Evolutionary conservation across 2,329 filamentous ascomycete species (phyloP).

Genomic region (Whalleya microplaca): DNA sequence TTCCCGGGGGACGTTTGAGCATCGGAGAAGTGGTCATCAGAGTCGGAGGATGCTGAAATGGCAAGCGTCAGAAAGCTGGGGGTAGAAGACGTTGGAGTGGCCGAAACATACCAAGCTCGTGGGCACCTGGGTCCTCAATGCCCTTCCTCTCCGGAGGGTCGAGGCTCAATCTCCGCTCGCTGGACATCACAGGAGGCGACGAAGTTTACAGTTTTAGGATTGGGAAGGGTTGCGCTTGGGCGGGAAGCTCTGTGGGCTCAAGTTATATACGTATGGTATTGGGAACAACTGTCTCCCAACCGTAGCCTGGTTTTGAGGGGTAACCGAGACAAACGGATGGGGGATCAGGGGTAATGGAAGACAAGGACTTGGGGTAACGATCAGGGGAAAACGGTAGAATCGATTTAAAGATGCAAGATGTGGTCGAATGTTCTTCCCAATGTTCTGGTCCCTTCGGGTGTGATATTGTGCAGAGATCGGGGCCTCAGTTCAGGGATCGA

Average conservation of each 20-base stretch:
- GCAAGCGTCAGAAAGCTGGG: constrained; percentile 17
- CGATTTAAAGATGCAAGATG: constrained; percentile 11
- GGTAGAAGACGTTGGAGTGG: not conserved
- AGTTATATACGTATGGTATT: constrained; percentile 13
- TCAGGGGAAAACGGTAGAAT: constrained; percentile 21
- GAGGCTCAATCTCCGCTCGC: constrained; percentile 35
- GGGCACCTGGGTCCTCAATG: constrained; percentile 61
- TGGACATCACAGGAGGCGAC: constrained; percentile 30
- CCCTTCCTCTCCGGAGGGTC: constrained; percentile 40
- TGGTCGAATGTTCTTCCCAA: constrained; percentile 5
- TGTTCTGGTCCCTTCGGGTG: constrained; percentile 19
- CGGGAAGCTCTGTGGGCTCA: constrained; percentile 8
- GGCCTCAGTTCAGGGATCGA: constrained; percentile 30
- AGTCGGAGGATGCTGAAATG: constrained; percentile 52
- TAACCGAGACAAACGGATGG: constrained; percentile 16
- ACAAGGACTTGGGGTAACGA: constrained; percentile 9
- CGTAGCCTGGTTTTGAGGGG: constrained; percentile 15
- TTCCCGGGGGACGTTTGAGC: constrained; percentile 58
- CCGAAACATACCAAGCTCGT: constrained; percentile 57
- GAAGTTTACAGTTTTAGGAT: constrained; percentile 6
- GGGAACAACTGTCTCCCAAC: constrained; percentile 4
- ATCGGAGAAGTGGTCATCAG: constrained; percentile 72
- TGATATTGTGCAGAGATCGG: constrained; percentile 28
- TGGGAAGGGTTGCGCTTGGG: not conserved
- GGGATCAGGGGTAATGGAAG: constrained; percentile 4